Evolutionary conservation across 306 rosid species (phyloP), one percentile per base, ranked within the genome.

Genomic region (Crotalaria pallida): DNA sequence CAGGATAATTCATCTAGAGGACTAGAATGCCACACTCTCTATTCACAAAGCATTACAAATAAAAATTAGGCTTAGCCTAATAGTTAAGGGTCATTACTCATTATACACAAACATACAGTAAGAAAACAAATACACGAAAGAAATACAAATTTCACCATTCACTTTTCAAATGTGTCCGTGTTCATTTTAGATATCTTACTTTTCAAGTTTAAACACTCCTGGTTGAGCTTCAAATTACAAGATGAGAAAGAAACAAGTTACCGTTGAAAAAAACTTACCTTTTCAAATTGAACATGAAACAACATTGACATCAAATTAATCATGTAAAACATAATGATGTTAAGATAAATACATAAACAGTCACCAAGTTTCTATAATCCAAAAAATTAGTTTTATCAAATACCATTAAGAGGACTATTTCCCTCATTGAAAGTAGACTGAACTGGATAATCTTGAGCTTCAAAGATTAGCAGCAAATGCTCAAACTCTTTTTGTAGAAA

Each of bases 401-500:
- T 55, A 85, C 84, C 81, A 15, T 58, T 8, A 45, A 40, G 26
- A 71, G 77, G 55, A 65, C 0, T 65, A 4, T 0, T 44, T 52
- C 52, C 74, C 24, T 60, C 65, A 47, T 72, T 22, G 6, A 71
- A 52, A 43, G 44, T 63, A 71, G 55, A 34, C 26, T 0, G 38
- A 48, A 53, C 16, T 1, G 41, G 45, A 49, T 44, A 65, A 43
- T 74, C 77, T 73, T 41, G 66, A 70, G 76, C 65, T 61, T 69
- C 81, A 21, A 64, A 24, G 5, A 47, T 57, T 45, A 65, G 21
- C 29, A 34, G 10, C 56, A 80, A 45, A 48, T 83, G 80, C 71
- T 83, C 89, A 55, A 87, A 70, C 74, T 83, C 84, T 2, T 67
- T 59, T 57, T 82, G 84, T 48, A 73, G 49, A 57, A 49, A 45